Percentiles rank a stretch among this genome's conserved stretches.
phyloP scores from a whole-genome alignment of 2,329 filamentous ascomycete species.

The Monilinia fructigena region DNA sequence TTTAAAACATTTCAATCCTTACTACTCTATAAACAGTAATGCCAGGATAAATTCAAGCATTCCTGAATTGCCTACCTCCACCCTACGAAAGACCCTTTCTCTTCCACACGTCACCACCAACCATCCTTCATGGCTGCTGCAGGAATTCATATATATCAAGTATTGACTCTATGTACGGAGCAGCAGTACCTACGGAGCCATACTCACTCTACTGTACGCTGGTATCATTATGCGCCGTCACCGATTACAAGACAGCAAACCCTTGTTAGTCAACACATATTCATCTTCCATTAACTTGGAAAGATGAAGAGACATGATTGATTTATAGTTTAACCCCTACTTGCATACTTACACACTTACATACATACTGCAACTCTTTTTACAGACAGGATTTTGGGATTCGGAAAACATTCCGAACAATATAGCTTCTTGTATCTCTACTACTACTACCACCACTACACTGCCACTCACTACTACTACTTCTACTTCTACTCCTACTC shows the following conservation, averaged over 20 bases:
- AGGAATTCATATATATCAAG: background rate
- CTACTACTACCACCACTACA: no score
- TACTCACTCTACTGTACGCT: background rate
- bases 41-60: background rate
- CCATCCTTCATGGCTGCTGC: no score
- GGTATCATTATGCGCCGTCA: background rate
- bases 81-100: background rate
- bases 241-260: conserved; percentile 8
- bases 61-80: background rate
- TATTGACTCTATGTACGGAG: background rate
- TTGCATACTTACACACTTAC: background rate
- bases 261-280: conserved; percentile 1
- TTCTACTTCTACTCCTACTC: background rate
- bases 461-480: no score
- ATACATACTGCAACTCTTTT: conserved; percentile 7
- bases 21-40: no score
- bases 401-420: conserved; percentile 9
- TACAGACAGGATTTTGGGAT: conserved; percentile 11
- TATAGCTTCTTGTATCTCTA: background rate
- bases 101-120: no score
- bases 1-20: no score
- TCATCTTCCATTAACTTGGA: conserved; percentile 7
- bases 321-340: conserved; percentile 2
- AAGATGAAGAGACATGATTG: background rate
- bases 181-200: background rate